Evolutionary conservation across 805 yeast genomes (phyloP), one percentile per base, ranked within the genome.

Genomic region (Lipomyces orientalis): DNA sequence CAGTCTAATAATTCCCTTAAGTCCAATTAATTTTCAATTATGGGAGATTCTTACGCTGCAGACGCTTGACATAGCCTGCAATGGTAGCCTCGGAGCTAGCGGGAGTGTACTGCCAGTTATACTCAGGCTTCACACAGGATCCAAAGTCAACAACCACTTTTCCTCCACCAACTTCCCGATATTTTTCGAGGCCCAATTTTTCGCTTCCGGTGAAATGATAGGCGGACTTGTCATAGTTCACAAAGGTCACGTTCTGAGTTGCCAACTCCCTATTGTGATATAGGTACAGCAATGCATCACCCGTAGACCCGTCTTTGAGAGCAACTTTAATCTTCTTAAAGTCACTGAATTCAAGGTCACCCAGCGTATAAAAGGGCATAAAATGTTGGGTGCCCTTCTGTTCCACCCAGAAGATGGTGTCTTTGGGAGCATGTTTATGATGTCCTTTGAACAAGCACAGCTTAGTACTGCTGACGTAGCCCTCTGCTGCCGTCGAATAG

Each of bases 401-500:
- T 43, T 43, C 49, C 22, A 43, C 9, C 49, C 49, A 43, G 9
- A 12, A 43, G 2, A 43, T n/a, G 22, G n/a, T n/a, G 8, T 43
- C 49, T 4, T 7, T 43, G n/a, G 49, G 49, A n/a, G 8, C 5
- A 43, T 16, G 5, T 43, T n/a, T 43, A 7, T 4, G 49, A 14
- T 43, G 49, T 4, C 49, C 49, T n/a, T 43, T 43, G n/a, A 43
- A 43, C 49, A 43, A n/a, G 49, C 49, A 43, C 49, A 43, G 22
- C 16, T 1, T 16, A 39, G 19, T 39, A 6, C 19, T n/a, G 49
- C 49, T 16, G 49, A 16, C 19, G 14, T 5, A 8, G 29, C 29
- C 29, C 12, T 6, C 12, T 12, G 39, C 39, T 8, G 39, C 9
- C 39, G 39, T 35, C 39, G 39, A 10, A 12, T 35, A 35, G 39